These are phyloP conservation scores for Ochromonadaceae sp. DNA, from an alignment of 352 stramenopile genomes.

Conservation along the genomic window DNA sequence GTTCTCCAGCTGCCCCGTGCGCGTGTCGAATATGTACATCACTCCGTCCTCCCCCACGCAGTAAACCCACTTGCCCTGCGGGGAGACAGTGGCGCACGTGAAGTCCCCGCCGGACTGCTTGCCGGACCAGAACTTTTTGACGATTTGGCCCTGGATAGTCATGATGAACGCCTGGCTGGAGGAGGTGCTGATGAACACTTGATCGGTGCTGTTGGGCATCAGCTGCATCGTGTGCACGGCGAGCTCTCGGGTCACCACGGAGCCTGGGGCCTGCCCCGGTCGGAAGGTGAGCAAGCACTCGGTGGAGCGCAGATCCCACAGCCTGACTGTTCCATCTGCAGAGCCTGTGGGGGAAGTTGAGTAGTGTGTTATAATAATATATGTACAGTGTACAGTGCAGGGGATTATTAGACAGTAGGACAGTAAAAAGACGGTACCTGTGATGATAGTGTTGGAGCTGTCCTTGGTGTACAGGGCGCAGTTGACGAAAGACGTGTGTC, in stretches of 20 bases:
- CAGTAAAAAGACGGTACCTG: too few relatives aligned
- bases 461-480: conserved; percentile 48
- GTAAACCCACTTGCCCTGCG: conserved; percentile 55
- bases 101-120: conserved; percentile 51
- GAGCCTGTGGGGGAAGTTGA: conserved; percentile 48
- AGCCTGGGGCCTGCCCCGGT: conserved; percentile 30
- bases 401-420: too few relatives aligned
- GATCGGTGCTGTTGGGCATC: conserved; percentile 20
- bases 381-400: too few relatives aligned
- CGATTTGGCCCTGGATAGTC: conserved; percentile 44
- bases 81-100: conserved; percentile 40
- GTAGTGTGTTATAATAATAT: too few relatives aligned
- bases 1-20: conserved; percentile 39
- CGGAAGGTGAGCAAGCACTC: conserved; percentile 52
- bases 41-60: conserved; percentile 57
- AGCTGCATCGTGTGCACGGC: conserved; percentile 44
- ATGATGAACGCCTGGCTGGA: conserved; percentile 38
- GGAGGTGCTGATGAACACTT: background rate
- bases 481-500: conserved; percentile 63
- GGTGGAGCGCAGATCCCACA: conserved; percentile 53
- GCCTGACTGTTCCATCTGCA: conserved; percentile 55
- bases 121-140: conserved; percentile 46
- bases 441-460: conserved; percentile 13
- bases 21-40: conserved; percentile 43
- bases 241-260: conserved; percentile 39